A percentile compares a stretch with the other conserved stretches of the same genome.
Evolutionary conservation across 345 rosid species (phyloP).

Genomic region (Murraya koenigii): DNA sequence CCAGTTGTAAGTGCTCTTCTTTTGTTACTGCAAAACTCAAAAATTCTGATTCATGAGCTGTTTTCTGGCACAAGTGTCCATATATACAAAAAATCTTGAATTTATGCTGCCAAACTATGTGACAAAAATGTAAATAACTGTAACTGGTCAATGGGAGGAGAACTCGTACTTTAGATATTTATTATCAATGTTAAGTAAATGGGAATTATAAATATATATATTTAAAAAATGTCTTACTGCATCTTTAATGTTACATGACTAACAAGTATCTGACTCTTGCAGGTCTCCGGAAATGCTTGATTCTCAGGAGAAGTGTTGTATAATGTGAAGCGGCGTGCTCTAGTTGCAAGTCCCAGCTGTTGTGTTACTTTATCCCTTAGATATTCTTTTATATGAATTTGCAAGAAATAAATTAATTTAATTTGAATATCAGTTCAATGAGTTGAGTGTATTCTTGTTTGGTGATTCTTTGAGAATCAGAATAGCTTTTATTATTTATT

Average conservation of each 20-base stretch:
- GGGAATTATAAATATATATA: neutral
- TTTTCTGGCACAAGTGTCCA: neutral
- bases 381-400: constrained; percentile 14
- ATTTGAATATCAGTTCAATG: neutral
- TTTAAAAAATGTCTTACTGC: neutral
- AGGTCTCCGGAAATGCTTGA: constrained; percentile 76
- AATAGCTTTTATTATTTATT: neutral
- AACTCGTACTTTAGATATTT: neutral
- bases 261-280: constrained; percentile 19
- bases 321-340: constrained; percentile 51
- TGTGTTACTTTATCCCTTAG: constrained; percentile 18
- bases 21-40: neutral
- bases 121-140: neutral
- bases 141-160: neutral
- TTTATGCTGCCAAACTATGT: neutral
- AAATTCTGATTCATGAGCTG: neutral
- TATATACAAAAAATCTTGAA: neutral
- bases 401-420: neutral
- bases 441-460: neutral
- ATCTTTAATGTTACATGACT: neutral
- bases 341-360: neutral
- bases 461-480: neutral
- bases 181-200: neutral
- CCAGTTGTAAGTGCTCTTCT: constrained; percentile 63
- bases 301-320: constrained; percentile 68